Conservation (phyloP, 768 basidiomycete genomes). For the Termitomyces sp. region DNA sequence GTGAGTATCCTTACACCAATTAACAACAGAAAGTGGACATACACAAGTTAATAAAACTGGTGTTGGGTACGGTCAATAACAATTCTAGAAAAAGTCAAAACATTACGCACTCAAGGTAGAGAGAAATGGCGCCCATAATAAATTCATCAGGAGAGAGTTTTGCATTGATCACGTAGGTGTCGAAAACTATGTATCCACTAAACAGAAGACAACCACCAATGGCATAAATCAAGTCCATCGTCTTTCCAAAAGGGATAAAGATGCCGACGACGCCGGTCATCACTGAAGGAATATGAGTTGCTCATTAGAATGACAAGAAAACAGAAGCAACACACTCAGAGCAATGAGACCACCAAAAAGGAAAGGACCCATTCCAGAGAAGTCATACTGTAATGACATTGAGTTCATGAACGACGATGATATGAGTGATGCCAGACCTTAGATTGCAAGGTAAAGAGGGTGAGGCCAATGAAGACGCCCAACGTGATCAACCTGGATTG, state of each 20-base stretch:
- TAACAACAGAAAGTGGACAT: conserved; percentile 23
- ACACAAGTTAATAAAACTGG: conserved; percentile 85
- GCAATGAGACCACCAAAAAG: conserved; percentile 83
- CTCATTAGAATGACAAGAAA: not conserved
- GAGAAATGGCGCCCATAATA: conserved; percentile 82
- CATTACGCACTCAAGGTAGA: conserved; percentile 87
- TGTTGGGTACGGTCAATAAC: conserved; percentile 14
- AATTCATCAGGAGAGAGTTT: conserved; percentile 89
- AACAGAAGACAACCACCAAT: conserved; percentile 77
- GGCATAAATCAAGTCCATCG: conserved; percentile 78
- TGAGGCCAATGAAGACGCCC: conserved; percentile 90
- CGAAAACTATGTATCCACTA: conserved; percentile 87
- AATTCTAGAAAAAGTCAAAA: not conserved
- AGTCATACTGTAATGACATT: conserved; percentile 69
- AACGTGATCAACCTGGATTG: conserved; percentile 69
- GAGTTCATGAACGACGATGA: not conserved
- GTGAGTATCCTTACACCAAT: conserved; percentile 3
- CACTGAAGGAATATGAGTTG: conserved; percentile 30
- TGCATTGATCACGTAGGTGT: conserved; percentile 87
- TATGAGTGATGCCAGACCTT: conserved; percentile 46
- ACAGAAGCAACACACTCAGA: conserved; percentile 41
- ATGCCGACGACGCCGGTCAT: conserved; percentile 79
- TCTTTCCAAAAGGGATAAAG: conserved; percentile 82
- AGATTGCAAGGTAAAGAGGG: conserved; percentile 91
- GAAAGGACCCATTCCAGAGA: conserved; percentile 88